Conservation (phyloP, 192 early-diverging fungal genomes). For the Dimargaris cristalligena region DNA sequence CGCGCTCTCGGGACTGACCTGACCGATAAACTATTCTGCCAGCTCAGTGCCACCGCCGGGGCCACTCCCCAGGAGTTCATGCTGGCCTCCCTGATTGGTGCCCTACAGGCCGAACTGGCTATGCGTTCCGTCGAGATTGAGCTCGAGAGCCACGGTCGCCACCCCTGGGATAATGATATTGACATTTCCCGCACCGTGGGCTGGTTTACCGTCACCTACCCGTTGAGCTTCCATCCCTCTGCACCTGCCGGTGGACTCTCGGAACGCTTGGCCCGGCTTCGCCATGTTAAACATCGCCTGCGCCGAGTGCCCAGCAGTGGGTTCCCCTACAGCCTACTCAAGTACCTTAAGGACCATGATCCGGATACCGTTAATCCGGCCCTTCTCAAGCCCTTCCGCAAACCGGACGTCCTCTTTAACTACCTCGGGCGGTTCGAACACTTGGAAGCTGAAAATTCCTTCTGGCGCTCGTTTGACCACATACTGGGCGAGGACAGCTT, state of each 20-base stretch:
- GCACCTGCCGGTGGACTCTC: background rate
- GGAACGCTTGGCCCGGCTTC: background rate
- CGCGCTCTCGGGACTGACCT: background rate
- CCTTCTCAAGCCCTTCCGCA: background rate
- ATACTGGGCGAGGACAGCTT: background rate
- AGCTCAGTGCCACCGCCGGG: background rate
- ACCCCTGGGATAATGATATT: constrained; percentile 5
- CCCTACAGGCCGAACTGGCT: background rate
- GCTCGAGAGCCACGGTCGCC: constrained; percentile 10
- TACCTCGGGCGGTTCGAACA: background rate
- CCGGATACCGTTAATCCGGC: background rate
- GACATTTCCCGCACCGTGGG: constrained; percentile 13
- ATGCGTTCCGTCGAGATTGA: background rate
- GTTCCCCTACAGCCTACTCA: constrained; percentile 4
- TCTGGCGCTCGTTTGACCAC: background rate
- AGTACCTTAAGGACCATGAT: background rate
- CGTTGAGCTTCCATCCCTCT: background rate
- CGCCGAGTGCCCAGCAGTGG: background rate
- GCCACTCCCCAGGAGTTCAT: constrained; percentile 3
- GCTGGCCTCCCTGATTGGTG: constrained; percentile 2
- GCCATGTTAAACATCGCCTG: constrained; percentile 9
- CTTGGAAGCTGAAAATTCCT: background rate
- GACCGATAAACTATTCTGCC: background rate
- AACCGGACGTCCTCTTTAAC: background rate
- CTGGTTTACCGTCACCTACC: constrained; percentile 19